Evolutionary conservation across 2,329 filamentous ascomycete genomes (phyloP), one percentile per base, ranked within the genome.

Genomic region (Cyclaneusma minus): DNA sequence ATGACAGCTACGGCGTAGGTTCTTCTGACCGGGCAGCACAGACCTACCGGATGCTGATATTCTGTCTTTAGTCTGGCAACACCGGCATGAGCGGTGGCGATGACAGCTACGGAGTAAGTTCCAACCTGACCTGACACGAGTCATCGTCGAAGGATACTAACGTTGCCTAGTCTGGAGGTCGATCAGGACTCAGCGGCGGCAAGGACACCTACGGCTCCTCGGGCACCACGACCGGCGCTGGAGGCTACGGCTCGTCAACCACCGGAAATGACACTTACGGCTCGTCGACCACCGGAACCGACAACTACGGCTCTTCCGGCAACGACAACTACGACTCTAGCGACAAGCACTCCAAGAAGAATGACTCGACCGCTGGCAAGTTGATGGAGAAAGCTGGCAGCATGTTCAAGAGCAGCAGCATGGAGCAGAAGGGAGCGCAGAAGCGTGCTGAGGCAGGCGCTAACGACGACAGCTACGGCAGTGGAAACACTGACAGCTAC

Each of bases 301-400:
- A 16, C 22, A 33, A 31, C 27, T 36, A 30, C 27, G 40, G 43
- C 25, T 35, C 31, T 22, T 35, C 36, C 5, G 35, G 36, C 27
- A 27, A 30, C 16, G 24, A 31, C 16, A 31, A 35, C 21, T 33
- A 40, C 29, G 35, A 35, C 24, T 32, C 33, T 6, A 39, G 38
- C 25, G 34, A 33, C 25, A 26, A 29, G 12, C n/a, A n/a, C n/a
- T 34, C 36, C 19, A 28, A 35, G 5, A 36, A 37, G 23, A 39
- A 40, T 9, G 58, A 64, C 41, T 64, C 60, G 26, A 58, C 56
- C 10, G 28, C 66, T 13, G 67, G 67, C 24, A 70, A 66, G 49
- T 30, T 72, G 13, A 50, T 72, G 45, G 64, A 74, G 50, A 71
- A 68, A 54, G 60, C 58, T 5, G 64, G 66, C 6, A 44, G 48